Evolutionary conservation across 495 filamentous ascomycete genomes (phyloP).

Genomic region (Saxophila tyrrhenica): DNA sequence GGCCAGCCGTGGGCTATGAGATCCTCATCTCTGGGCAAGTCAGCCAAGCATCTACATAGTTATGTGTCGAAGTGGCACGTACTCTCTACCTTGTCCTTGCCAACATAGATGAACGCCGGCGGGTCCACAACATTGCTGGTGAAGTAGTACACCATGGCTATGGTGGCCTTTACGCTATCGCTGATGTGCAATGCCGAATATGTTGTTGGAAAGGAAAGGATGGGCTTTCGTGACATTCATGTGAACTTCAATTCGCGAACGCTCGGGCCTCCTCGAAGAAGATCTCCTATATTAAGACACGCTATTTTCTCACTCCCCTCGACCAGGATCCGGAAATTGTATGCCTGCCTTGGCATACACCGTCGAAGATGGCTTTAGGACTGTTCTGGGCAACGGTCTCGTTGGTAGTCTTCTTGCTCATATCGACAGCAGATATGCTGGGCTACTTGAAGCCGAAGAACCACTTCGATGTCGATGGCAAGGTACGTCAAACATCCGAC

Average conservation of each 20-base stretch:
- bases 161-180: neutral
- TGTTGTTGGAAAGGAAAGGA: neutral
- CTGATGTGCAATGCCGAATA: neutral
- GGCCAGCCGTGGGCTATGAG: conserved; percentile 87
- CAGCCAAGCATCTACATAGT: neutral
- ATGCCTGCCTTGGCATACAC: neutral
- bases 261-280: neutral
- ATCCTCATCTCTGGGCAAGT: conserved; percentile 66
- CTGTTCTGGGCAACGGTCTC: conserved; percentile 32
- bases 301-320: neutral
- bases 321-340: neutral
- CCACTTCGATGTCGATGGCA: conserved; percentile 69
- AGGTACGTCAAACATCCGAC: conserved; percentile 38
- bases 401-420: conserved; percentile 36
- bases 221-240: neutral
- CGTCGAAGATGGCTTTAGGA: conserved; percentile 23
- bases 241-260: neutral
- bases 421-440: conserved; percentile 42
- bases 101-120: conserved; percentile 79
- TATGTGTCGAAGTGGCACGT: conserved; percentile 9
- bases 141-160: conserved; percentile 86
- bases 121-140: conserved; percentile 70
- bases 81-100: conserved; percentile 99
- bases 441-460: conserved; percentile 55
- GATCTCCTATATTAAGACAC: neutral